Evolutionary conservation across 805 yeast genomes (phyloP).

Genomic region (Candida xiaguanensis): DNA sequence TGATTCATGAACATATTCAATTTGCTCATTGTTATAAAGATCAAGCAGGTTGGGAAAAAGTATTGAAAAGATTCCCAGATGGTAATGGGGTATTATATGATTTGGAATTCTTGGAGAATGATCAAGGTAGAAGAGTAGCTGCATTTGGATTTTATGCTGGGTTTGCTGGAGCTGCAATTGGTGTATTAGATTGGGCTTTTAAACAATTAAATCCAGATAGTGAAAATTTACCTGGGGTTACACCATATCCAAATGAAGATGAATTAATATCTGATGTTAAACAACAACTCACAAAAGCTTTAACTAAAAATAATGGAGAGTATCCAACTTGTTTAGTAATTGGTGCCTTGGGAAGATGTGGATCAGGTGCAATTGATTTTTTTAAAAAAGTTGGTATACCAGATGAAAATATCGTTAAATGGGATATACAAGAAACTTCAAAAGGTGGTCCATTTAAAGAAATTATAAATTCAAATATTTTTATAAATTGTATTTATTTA

Average conservation of each 20-base stretch:
- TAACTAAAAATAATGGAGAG: constrained; percentile 54
- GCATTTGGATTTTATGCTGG: constrained; percentile 99
- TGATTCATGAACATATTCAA: constrained; percentile 93
- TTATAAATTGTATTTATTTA: constrained; percentile 93
- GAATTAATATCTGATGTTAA: constrained; percentile 72
- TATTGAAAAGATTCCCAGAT: constrained; percentile 79
- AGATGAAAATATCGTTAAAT: constrained; percentile 73
- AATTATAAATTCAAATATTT: constrained; percentile 82
- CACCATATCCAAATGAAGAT: constrained; percentile 79
- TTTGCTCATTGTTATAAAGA: constrained; percentile 98
- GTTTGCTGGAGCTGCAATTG: constrained; percentile 99
- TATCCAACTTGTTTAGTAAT: constrained; percentile 82
- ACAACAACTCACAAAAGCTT: constrained; percentile 52
- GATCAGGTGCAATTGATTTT: constrained; percentile 91
- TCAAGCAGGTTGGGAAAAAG: constrained; percentile 97
- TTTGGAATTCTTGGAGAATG: constrained; percentile 90
- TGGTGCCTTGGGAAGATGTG: constrained; percentile 99
- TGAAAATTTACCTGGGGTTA: constrained; percentile 72
- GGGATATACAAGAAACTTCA: constrained; percentile 98
- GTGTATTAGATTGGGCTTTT: constrained; percentile 91
- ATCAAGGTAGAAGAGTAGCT: constrained; percentile 96
- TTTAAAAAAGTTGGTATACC: constrained; percentile 84
- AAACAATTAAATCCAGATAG: constrained; percentile 69
- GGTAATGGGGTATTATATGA: constrained; percentile 93
- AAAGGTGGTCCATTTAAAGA: constrained; percentile 96